Evolutionary conservation across 148 eudicot genomes (phyloP).

Genomic region (Rheum nobile): DNA sequence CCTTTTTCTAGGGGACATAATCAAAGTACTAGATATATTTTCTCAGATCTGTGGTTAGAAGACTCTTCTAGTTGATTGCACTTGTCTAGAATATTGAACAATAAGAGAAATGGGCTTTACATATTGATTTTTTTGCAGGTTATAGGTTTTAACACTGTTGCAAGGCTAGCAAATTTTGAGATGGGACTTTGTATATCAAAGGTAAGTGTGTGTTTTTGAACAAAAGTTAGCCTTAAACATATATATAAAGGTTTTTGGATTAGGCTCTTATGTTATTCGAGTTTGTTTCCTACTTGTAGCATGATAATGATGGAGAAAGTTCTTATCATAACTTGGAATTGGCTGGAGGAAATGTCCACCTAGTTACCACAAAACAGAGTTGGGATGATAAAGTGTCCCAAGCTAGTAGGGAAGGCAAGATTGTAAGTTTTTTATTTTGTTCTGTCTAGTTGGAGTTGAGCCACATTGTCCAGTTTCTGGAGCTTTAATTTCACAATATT

Average conservation of each 20-base stretch:
- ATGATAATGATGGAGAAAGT: constrained; percentile 27
- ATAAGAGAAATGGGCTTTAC: neutral
- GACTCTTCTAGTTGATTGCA: neutral
- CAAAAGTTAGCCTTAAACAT: neutral
- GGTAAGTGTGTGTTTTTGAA: neutral
- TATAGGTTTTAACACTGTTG: neutral
- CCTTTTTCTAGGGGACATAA: neutral
- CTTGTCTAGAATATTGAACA: neutral
- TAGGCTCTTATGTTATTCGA: neutral
- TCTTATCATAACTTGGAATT: constrained; percentile 29
- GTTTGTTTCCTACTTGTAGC: constrained; percentile 17
- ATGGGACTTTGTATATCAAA: constrained; percentile 11
- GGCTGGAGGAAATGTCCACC: constrained; percentile 59
- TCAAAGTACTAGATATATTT: neutral
- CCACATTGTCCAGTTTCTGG: neutral
- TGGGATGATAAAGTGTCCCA: constrained; percentile 54
- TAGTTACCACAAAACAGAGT: constrained; percentile 42
- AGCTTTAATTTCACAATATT: neutral
- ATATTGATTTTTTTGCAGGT: neutral
- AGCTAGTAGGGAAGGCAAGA: constrained; percentile 49
- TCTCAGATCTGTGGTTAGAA: neutral
- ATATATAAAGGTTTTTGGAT: neutral
- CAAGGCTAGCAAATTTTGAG: neutral
- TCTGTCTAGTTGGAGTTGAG: neutral
- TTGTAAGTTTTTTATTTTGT: constrained; percentile 28